These are phyloP conservation scores for Podila epicladia DNA, from an alignment of 192 early-diverging fungal genomes.

Conservation along the genomic window DNA sequence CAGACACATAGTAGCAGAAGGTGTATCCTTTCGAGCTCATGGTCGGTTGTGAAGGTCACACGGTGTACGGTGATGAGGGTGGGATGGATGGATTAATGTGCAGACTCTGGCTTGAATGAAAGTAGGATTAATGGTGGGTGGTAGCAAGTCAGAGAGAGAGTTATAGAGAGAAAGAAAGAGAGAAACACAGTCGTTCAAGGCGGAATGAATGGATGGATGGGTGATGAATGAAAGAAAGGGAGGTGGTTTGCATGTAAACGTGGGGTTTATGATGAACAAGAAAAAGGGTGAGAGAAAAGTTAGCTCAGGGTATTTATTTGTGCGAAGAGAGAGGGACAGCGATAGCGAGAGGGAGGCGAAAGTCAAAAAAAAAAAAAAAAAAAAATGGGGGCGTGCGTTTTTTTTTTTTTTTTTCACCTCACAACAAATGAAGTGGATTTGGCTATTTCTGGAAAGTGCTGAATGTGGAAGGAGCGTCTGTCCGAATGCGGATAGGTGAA, in stretches of 20 bases:
- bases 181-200: neutral
- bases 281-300: neutral
- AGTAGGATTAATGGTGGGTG: neutral
- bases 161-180: neutral
- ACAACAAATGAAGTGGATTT: too few species aligned
- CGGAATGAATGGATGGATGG: neutral
- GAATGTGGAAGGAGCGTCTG: too few species aligned
- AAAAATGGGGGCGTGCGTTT: too few species aligned
- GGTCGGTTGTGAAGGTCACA: neutral
- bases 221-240: too few species aligned
- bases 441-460: too few species aligned
- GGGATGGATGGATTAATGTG: neutral
- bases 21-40: conserved; percentile 33
- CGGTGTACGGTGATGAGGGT: neutral
- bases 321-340: too few species aligned
- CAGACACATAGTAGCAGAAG: conserved; percentile 63
- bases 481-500: too few species aligned
- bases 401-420: too few species aligned
- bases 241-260: too few species aligned
- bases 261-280: neutral
- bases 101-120: neutral
- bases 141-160: neutral
- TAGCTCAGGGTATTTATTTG: too few species aligned
- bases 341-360: too few species aligned
- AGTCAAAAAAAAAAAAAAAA: too few species aligned